These are phyloP conservation scores for Peniophora sp. DNA, from an alignment of 1,284 basidiomycete species.

Conservation along the genomic window DNA sequence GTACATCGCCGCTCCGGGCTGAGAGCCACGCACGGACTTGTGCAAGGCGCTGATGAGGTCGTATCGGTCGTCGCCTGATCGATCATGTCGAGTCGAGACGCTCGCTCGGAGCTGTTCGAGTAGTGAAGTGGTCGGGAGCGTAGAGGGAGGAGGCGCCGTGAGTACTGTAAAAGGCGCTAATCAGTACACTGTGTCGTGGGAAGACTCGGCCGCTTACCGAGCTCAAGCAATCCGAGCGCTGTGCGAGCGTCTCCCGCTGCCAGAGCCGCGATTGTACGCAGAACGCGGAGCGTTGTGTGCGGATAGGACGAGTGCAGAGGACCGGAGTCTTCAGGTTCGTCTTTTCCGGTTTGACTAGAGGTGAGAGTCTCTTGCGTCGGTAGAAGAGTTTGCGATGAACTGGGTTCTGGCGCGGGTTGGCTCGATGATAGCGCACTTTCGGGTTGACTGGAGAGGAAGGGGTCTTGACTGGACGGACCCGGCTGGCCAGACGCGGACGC, in stretches of 20 bases:
- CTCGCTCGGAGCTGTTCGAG: slow-evolving; percentile 31
- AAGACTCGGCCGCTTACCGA: slow-evolving; percentile 27
- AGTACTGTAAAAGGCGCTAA: too few species aligned
- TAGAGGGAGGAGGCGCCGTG: too few species aligned
- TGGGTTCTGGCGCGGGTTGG: slow-evolving; percentile 12
- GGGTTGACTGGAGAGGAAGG: background rate
- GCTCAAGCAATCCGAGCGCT: slow-evolving; percentile 59
- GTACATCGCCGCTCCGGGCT: slow-evolving; percentile 80
- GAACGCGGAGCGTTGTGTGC: slow-evolving; percentile 39
- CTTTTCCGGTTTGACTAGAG: background rate
- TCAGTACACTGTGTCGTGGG: too few species aligned
- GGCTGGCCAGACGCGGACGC: background rate
- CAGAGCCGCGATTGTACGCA: slow-evolving; percentile 46
- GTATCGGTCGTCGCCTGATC: slow-evolving; percentile 71
- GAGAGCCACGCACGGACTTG: slow-evolving; percentile 77
- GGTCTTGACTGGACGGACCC: too few species aligned
- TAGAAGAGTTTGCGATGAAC: slow-evolving; percentile 6
- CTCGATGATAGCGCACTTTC: slow-evolving; percentile 13
- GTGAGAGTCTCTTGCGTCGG: slow-evolving; percentile 7
- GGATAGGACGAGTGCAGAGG: slow-evolving; percentile 24
- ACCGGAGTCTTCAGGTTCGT: slow-evolving; percentile 1
- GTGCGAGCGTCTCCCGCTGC: slow-evolving; percentile 66
- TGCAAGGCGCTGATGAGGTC: slow-evolving; percentile 88
- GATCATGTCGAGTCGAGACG: slow-evolving; percentile 64
- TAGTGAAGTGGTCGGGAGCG: too few species aligned